Conservation (phyloP, 495 filamentous ascomycete genomes). For the Amphirosellinia nigrospora region DNA sequence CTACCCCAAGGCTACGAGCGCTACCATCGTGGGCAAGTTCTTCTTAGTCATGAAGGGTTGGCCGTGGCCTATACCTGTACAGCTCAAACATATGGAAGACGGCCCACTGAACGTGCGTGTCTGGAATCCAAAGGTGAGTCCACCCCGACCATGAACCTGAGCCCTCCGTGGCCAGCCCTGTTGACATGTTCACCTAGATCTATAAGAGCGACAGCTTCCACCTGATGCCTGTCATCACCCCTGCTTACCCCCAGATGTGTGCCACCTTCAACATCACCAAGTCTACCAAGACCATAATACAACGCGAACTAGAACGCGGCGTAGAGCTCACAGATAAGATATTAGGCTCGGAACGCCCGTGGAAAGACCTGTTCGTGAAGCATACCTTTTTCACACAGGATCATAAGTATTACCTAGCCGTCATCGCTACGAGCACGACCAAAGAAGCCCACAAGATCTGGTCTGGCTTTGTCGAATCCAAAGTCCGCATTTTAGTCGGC, state of each 20-base stretch:
- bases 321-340: conserved; percentile 82
- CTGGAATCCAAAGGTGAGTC: conserved; percentile 88
- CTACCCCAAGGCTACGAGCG: conserved; percentile 90
- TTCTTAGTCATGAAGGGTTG: conserved; percentile 89
- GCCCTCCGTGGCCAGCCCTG: background rate
- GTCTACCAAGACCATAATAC: conserved; percentile 84
- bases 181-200: conserved; percentile 56
- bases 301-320: conserved; percentile 79
- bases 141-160: background rate
- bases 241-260: conserved; percentile 95
- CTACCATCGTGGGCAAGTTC: conserved; percentile 88
- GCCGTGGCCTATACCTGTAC: conserved; percentile 91
- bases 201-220: conserved; percentile 82
- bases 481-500: conserved; percentile 80
- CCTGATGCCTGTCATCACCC: conserved; percentile 96
- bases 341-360: conserved; percentile 70
- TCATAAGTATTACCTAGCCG: conserved; percentile 92
- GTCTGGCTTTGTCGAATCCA: conserved; percentile 93
- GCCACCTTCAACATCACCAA: conserved; percentile 90
- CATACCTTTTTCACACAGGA: conserved; percentile 91
- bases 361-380: conserved; percentile 86
- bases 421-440: conserved; percentile 83
- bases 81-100: conserved; percentile 88
- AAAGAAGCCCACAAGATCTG: conserved; percentile 85
- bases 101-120: conserved; percentile 79